Evolutionary conservation across 164 flowering plant genomes (phyloP).

Genomic region (Cinnamomum micranthum): DNA sequence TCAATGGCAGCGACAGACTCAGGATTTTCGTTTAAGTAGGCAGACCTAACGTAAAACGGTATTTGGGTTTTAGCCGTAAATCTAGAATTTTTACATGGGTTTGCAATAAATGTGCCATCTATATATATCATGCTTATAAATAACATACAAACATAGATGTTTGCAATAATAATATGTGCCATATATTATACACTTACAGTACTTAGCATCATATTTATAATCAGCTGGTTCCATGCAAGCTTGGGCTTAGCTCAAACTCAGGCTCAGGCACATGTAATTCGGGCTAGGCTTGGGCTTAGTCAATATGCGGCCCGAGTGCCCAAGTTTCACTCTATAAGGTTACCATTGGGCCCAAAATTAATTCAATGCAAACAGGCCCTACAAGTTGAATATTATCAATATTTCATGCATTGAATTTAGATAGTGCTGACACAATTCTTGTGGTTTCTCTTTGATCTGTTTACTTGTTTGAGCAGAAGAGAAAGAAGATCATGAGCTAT

Average conservation of each 20-base stretch:
- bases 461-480: slow-evolving; percentile 28
- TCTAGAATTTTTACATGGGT: not conserved
- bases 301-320: not conserved
- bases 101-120: too few relatives aligned
- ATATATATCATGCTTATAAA: too few relatives aligned
- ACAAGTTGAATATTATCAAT: not conserved
- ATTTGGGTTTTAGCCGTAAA: not conserved
- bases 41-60: not conserved
- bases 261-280: not conserved
- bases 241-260: too few relatives aligned
- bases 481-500: slow-evolving; percentile 40
- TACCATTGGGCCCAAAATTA: not conserved
- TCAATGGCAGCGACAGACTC: not conserved
- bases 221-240: too few relatives aligned
- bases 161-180: too few relatives aligned
- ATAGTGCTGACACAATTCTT: not conserved
- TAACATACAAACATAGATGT: too few relatives aligned
- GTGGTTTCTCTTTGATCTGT: not conserved
- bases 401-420: not conserved
- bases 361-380: not conserved
- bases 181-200: too few relatives aligned
- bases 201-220: too few relatives aligned
- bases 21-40: not conserved
- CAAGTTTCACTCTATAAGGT: not conserved
- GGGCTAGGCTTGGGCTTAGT: not conserved